These are phyloP conservation scores for Piloderma croceum DNA, from an alignment of 768 basidiomycete species.

Conservation along the genomic window DNA sequence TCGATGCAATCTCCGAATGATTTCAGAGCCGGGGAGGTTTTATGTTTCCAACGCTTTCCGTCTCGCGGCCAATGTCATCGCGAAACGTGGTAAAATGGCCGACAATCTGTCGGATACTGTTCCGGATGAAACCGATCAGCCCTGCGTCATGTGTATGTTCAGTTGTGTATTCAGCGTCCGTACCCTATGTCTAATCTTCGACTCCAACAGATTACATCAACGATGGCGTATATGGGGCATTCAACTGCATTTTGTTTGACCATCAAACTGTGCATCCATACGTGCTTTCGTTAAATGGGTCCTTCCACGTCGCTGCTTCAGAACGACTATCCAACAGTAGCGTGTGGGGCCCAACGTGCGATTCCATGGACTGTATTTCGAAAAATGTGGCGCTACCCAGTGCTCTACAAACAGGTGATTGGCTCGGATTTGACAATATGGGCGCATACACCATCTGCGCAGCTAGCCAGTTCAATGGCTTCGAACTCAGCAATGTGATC, in stretches of 20 bases:
- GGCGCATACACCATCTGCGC: conserved; percentile 99
- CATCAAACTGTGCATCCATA: conserved; percentile 89
- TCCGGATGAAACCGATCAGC: conserved; percentile 28
- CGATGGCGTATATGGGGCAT: conserved; percentile 96
- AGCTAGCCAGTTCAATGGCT: conserved; percentile 93
- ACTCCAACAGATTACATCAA: conserved; percentile 86
- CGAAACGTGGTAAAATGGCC: conserved; percentile 60
- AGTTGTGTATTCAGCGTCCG: not conserved
- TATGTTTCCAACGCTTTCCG: conserved; percentile 91
- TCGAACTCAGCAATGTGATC: conserved; percentile 70
- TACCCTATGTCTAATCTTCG: conserved; percentile 5
- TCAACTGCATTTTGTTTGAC: conserved; percentile 97
- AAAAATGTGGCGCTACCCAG: conserved; percentile 55
- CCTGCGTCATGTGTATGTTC: conserved; percentile 84
- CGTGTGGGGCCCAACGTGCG: conserved; percentile 99
- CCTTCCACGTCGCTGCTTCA: conserved; percentile 48
- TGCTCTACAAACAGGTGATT: conserved; percentile 84
- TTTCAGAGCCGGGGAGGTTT: conserved; percentile 94
- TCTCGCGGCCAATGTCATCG: conserved; percentile 90
- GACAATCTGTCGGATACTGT: conserved; percentile 23
- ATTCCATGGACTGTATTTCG: conserved; percentile 92
- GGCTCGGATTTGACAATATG: conserved; percentile 98
- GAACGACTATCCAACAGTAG: conserved; percentile 51
- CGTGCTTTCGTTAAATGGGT: conserved; percentile 64
- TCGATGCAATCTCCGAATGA: conserved; percentile 63